Evolutionary conservation across 768 basidiomycete species (phyloP), one percentile per base, ranked within the genome.

Genomic region (Tulasnella sp.): DNA sequence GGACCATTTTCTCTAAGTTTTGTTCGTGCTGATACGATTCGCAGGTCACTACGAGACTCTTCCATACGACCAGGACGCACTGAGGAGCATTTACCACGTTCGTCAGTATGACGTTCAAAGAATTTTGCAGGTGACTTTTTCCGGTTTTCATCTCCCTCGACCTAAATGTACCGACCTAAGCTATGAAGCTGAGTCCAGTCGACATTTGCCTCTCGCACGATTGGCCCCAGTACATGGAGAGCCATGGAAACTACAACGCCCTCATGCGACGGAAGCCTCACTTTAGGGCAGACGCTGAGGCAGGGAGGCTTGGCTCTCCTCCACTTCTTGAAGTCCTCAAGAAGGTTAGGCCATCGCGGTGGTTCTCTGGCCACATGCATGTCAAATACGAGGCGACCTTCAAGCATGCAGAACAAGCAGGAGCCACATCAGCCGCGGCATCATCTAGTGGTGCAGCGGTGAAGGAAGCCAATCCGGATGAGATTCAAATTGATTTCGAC

Each of bases 321-420:
- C 96, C 95, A 9, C 85, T 97, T 46, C 91, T 93, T 87, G 90
- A 89, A 16, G 86, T 98, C 0, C 84, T 99, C 32, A 86, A 85
- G 42, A 91, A 87, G 35, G 86, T 98, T 42, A 87, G 89, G 81
- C 96, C 96, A 0, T 81, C 87, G 70, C 92, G 94, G 90, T 99
- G 96, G 97, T 98, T 98, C 83, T 84, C 94, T 4, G 96, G 95
- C 0, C 97, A 98, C 84, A 82, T 98, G 73, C 97, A 98, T 82
- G 90, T 91, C 71, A 91, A 92, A 73, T 98, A 92, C 81, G 91
- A 95, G 79, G 96, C 95, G 2, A 83, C 85, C 2, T 83, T 81
- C 67, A 78, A 82, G 0, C 85, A 85, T 75, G 74, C 57, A 6
- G 71, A 20, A 9, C 57, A 46, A 7, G 73, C 23, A 74, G 72